A percentile compares a stretch with the other conserved stretches of the same genome.
Evolutionary conservation across 2,329 filamentous ascomycete genomes (phyloP).

Genomic region (Allantophomopsis lycopodina): DNA sequence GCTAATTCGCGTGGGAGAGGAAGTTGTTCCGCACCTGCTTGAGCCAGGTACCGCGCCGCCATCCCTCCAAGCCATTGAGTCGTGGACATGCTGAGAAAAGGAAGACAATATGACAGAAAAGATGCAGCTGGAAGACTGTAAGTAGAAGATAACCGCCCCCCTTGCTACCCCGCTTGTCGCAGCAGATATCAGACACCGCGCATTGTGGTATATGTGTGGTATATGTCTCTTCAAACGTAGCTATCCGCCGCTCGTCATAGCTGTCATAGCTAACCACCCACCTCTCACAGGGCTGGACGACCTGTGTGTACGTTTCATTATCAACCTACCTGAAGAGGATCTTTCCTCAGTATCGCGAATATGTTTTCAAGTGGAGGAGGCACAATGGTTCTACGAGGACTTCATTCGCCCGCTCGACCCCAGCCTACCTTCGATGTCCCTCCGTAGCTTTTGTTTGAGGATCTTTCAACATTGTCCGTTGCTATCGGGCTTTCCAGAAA

Average conservation of each 20-base stretch:
- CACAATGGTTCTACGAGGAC: slow-evolving; percentile 99
- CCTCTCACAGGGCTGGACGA: slow-evolving; percentile 72
- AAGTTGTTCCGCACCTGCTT: neutral
- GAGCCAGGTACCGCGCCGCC: slow-evolving; percentile 1
- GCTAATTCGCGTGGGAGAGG: neutral
- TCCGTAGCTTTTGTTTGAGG: slow-evolving; percentile 74
- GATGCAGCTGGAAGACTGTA: slow-evolving; percentile 86
- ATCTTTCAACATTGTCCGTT: slow-evolving; percentile 94
- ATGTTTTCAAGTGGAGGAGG: slow-evolving; percentile 97
- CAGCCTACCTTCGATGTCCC: slow-evolving; percentile 67
- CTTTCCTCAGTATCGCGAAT: slow-evolving; percentile 82
- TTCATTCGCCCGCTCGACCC: slow-evolving; percentile 89
- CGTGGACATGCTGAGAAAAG: slow-evolving; percentile 46
- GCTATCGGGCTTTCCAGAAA: slow-evolving; percentile 65
- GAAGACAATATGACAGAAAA: slow-evolving; percentile 58
- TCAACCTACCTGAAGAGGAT: slow-evolving; percentile 89
- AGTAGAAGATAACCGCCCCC: slow-evolving; percentile 12
- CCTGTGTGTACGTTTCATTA: slow-evolving; percentile 93
- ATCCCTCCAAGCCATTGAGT: slow-evolving; percentile 7
- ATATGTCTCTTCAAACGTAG: too few relatives aligned
- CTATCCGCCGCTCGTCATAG: neutral
- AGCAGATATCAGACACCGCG: too few relatives aligned
- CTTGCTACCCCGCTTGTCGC: too few relatives aligned
- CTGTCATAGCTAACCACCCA: slow-evolving; percentile 10
- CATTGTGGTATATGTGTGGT: too few relatives aligned